These are phyloP conservation scores for Suillus brevipes DNA, from an alignment of 768 basidiomycete genomes.

Conservation along the genomic window DNA sequence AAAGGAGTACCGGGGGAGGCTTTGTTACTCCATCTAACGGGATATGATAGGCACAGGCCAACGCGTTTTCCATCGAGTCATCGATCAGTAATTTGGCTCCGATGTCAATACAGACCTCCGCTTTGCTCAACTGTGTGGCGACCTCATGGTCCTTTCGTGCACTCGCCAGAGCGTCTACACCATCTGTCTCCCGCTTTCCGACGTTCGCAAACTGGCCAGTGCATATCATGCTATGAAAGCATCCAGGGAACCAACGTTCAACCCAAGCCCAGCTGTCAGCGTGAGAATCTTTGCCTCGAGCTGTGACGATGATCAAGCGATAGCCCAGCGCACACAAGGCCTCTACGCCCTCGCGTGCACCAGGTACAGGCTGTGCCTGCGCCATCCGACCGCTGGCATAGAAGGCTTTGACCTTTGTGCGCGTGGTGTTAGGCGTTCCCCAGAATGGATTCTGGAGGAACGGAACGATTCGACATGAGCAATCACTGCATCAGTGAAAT, in stretches of 20 bases:
- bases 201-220: constrained; percentile 69
- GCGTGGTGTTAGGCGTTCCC: constrained; percentile 60
- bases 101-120: constrained; percentile 67
- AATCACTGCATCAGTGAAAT: not conserved
- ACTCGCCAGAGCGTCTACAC: not conserved
- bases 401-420: constrained; percentile 57
- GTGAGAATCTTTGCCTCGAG: constrained; percentile 56
- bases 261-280: constrained; percentile 69
- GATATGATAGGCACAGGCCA: constrained; percentile 48
- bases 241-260: constrained; percentile 60
- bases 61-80: constrained; percentile 78
- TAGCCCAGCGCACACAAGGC: constrained; percentile 63
- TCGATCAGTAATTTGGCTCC: constrained; percentile 71
- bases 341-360: constrained; percentile 59
- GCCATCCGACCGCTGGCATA: constrained; percentile 53
- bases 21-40: constrained; percentile 13
- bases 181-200: constrained; percentile 36
- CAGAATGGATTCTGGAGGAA: constrained; percentile 49
- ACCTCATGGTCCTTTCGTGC: constrained; percentile 37
- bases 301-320: constrained; percentile 73
- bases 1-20: constrained; percentile 64
- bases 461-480: not conserved
- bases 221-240: constrained; percentile 64
- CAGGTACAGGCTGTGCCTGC: constrained; percentile 52
- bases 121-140: constrained; percentile 63